phyloP scores from a whole-genome alignment of 371 early-diverging fungal species.

The Mucor lusitanicus region DNA sequence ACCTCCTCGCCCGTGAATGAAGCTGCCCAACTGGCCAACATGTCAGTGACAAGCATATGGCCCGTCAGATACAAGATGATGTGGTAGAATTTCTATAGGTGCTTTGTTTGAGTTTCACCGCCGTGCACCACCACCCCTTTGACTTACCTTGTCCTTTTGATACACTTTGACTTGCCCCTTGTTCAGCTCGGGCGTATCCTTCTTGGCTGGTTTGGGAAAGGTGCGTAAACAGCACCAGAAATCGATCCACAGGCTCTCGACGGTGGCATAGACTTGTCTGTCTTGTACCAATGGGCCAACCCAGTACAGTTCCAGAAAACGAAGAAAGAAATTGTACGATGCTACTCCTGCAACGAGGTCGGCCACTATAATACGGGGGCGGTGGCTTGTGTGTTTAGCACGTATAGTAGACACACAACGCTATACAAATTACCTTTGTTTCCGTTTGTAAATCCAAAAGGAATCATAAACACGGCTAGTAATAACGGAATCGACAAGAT shows the following conservation, averaged over 20 bases:
- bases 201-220: conserved; percentile 32
- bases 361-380: conserved; percentile 13
- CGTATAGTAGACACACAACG: background rate
- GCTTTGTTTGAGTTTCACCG: too few species aligned
- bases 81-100: conserved; percentile 45
- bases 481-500: conserved; percentile 34
- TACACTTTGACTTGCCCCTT: conserved; percentile 22
- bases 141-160: conserved; percentile 40
- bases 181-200: conserved; percentile 20
- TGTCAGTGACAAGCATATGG: conserved; percentile 20
- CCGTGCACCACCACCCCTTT: too few species aligned
- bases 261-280: conserved; percentile 25
- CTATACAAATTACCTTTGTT: conserved; percentile 22
- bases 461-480: conserved; percentile 23
- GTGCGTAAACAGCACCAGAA: conserved; percentile 40
- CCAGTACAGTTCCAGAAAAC: conserved; percentile 38
- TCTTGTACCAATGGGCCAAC: conserved; percentile 33
- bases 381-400: background rate
- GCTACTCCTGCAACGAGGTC: conserved; percentile 23
- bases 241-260: conserved; percentile 29
- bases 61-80: conserved; percentile 20
- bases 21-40: conserved; percentile 26
- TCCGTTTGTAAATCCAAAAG: conserved; percentile 26
- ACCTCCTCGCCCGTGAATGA: conserved; percentile 30
- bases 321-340: conserved; percentile 29